Conservation (phyloP, 495 filamentous ascomycete genomes). For the Xylaria castorea region DNA sequence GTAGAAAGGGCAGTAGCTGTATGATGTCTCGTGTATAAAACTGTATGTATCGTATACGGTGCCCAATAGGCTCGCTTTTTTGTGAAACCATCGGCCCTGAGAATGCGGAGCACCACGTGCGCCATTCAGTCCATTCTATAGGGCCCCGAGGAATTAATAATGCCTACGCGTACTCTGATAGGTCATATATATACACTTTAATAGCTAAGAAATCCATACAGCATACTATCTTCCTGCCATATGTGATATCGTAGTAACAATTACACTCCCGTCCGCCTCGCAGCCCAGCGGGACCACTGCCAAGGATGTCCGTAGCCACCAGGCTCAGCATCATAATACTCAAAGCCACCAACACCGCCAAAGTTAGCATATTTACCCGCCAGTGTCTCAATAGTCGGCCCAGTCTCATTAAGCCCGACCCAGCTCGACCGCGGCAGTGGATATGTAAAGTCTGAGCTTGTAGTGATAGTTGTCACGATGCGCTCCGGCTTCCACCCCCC, state of each 20-base stretch:
- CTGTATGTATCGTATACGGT: no score
- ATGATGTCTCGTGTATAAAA: no score
- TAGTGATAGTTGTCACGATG: conserved; percentile 68
- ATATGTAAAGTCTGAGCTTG: conserved; percentile 60
- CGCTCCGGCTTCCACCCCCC: conserved; percentile 66
- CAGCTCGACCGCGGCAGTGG: conserved; percentile 40
- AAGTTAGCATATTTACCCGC: conserved; percentile 51
- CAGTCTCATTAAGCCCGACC: conserved; percentile 38
- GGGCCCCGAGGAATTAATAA: no score
- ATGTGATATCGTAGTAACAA: background rate
- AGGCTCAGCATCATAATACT: conserved; percentile 66
- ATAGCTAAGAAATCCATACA: no score
- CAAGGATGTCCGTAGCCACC: conserved; percentile 60
- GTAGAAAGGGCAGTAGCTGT: no score
- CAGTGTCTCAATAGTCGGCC: conserved; percentile 42
- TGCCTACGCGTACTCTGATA: no score
- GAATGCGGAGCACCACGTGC: no score
- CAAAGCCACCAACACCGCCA: conserved; percentile 75
- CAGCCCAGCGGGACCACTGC: conserved; percentile 64
- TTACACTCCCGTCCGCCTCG: conserved; percentile 43
- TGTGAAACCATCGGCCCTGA: no score
- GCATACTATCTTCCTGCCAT: background rate
- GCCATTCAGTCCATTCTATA: no score
- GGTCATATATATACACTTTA: no score
- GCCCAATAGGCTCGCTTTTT: no score